Conservation (phyloP, 2,329 filamentous ascomycete species). For the Fusarium irregulare region DNA sequence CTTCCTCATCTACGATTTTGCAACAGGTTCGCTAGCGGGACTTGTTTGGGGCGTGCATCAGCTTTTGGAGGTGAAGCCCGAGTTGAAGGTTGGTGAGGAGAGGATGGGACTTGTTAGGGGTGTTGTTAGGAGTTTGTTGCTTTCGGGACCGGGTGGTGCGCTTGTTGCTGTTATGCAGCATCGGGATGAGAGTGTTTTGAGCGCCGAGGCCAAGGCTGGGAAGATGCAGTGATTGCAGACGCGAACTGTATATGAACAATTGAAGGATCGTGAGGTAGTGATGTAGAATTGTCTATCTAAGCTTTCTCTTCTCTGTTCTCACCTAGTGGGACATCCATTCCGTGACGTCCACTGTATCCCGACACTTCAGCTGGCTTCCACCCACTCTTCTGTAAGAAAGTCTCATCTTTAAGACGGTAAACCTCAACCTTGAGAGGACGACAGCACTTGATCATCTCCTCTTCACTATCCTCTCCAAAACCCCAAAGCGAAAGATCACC, state of each 20-base stretch:
- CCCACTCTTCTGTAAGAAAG: slow-evolving; percentile 60
- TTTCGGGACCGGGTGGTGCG: slow-evolving; percentile 41
- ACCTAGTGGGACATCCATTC: slow-evolving; percentile 40
- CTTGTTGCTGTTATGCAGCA: slow-evolving; percentile 44
- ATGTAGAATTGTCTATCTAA: not conserved
- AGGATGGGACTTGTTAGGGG: slow-evolving; percentile 30
- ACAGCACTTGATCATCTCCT: slow-evolving; percentile 76
- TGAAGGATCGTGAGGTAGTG: not conserved
- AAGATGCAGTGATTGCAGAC: slow-evolving; percentile 34
- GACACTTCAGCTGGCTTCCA: slow-evolving; percentile 73
- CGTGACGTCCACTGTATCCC: slow-evolving; percentile 60
- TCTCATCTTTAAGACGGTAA: slow-evolving; percentile 68
- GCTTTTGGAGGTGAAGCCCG: slow-evolving; percentile 27
- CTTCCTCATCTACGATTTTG: slow-evolving; percentile 46
- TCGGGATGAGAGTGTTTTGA: slow-evolving; percentile 42
- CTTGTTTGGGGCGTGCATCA: slow-evolving; percentile 39
- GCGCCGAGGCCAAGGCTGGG: slow-evolving; percentile 37
- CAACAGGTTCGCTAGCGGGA: slow-evolving; percentile 26
- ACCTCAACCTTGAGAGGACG: slow-evolving; percentile 81
- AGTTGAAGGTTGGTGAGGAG: slow-evolving; percentile 33
- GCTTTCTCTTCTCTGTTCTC: slow-evolving; percentile 29
- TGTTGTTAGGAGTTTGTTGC: slow-evolving; percentile 32
- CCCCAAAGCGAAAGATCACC: slow-evolving; percentile 87
- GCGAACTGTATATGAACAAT: too few relatives aligned
- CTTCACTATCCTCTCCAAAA: slow-evolving; percentile 75